Base-by-base conservation (phyloP, 176 grass and related monocot species). In the Puccinellia tenuiflora region DNA sequence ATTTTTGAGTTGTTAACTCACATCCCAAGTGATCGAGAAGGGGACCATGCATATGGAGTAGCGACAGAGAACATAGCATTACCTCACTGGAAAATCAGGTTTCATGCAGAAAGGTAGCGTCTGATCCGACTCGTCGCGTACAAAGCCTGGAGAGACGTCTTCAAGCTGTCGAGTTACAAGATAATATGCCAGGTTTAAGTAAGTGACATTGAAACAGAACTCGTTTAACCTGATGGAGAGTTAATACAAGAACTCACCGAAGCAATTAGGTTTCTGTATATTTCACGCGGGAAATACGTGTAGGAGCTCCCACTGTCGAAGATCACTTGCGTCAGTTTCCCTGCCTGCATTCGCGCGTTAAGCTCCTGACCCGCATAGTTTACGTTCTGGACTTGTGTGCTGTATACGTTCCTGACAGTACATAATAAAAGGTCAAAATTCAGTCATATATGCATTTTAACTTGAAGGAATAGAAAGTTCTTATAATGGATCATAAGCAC, bases 251-350 rank as follows among this genome's bases (percentile, higher is more conserved):
- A 50, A 90, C 92, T 86, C 52, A 98, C 96, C 18, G 73, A 93
- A 88, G 85, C 50, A 66, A 93, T 62, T 34, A 98, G 51, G 6
- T 88, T 88, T 69, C 5, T 51, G 57, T 95, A 91, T 35, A 81
- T 81, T 54, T 95, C 85, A 20, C 73, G 69, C 39, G 96, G 96
- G 59, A 98, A 91, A 65, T 95, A 95, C 15, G 91, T 93, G 73
- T 98, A 87, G 4, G 96, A 85, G 24, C 91, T 95, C 38, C 96
- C 87, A 25, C 80, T 93, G 73, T 98, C 93, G 81, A 95, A 98
- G 16, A 95, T 87, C 22, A 95, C 77, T 78, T 84, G 90, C 30
- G 90, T 81, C 43, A 87, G 46, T 55, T 93, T 91, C 40, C 75
- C 79, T 87, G 77, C 35, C 74, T 78, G 76, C 43, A 68, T 52